These are phyloP conservation scores for Eucalyptus curtisii DNA, from an alignment of 345 rosid genomes.

Conservation along the genomic window DNA sequence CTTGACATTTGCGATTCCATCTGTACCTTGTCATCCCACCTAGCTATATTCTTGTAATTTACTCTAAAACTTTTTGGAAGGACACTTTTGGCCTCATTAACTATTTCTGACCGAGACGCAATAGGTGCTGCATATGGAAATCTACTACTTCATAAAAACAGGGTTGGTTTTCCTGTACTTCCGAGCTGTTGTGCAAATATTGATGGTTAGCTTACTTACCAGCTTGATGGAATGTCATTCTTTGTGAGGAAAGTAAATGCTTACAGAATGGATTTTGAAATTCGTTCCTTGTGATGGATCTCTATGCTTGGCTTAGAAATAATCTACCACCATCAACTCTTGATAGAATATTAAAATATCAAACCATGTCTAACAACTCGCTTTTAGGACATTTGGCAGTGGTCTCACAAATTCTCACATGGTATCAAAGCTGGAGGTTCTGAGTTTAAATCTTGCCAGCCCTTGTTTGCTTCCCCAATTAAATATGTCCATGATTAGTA, in stretches of 20 bases:
- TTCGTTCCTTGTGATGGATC: background rate
- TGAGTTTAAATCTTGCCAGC: background rate
- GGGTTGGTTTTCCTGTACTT: background rate
- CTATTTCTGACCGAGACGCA: background rate
- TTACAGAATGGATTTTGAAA: background rate
- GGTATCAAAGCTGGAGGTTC: background rate
- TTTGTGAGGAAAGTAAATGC: background rate
- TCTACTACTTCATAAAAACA: background rate
- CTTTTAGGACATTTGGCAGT: background rate
- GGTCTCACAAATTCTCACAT: background rate
- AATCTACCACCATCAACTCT: background rate
- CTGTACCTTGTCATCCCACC: background rate
- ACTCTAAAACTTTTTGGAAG: background rate
- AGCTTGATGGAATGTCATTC: background rate
- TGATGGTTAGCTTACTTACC: background rate
- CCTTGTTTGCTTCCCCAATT: background rate
- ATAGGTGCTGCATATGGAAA: background rate
- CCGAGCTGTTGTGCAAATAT: background rate
- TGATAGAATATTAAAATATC: too few species aligned
- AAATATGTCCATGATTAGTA: background rate
- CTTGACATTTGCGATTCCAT: background rate
- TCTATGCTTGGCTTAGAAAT: background rate
- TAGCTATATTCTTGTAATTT: background rate
- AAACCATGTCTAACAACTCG: background rate
- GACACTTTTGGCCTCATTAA: background rate